Percentiles rank a stretch among this genome's conserved stretches.
These are phyloP conservation scores for Boletus sp. DNA, from an alignment of 768 basidiomycete genomes.

Conservation along the genomic window DNA sequence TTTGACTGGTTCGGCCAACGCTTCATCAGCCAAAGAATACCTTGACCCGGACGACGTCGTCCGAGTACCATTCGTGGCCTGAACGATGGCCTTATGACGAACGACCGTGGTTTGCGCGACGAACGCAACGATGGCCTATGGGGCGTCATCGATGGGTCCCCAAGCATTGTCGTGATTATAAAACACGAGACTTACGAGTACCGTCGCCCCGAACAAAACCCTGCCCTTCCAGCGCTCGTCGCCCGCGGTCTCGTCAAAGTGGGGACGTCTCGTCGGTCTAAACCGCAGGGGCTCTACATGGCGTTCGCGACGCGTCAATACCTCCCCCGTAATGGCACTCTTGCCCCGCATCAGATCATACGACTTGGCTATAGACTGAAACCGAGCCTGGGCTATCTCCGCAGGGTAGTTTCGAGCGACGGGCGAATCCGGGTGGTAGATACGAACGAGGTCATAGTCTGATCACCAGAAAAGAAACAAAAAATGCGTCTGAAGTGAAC, in stretches of 20 bases:
- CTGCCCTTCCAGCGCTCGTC: slow-evolving; percentile 71
- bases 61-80: slow-evolving; percentile 9
- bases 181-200: slow-evolving; percentile 39
- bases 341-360: slow-evolving; percentile 63
- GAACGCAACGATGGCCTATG: slow-evolving; percentile 33
- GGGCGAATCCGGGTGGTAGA: slow-evolving; percentile 75
- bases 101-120: slow-evolving; percentile 32
- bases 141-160: background rate
- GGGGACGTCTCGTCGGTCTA: slow-evolving; percentile 39
- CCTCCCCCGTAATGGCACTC: slow-evolving; percentile 22
- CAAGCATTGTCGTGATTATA: background rate
- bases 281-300: slow-evolving; percentile 40
- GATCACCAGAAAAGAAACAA: background rate
- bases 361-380: slow-evolving; percentile 65
- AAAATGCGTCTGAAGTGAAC: background rate
- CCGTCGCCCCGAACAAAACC: slow-evolving; percentile 51
- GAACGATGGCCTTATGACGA: slow-evolving; percentile 31
- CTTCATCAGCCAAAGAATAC: slow-evolving; percentile 17
- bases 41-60: slow-evolving; percentile 1
- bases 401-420: slow-evolving; percentile 39
- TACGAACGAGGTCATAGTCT: slow-evolving; percentile 79
- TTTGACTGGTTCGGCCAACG: slow-evolving; percentile 17
- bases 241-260: slow-evolving; percentile 40
- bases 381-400: slow-evolving; percentile 56
- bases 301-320: slow-evolving; percentile 13